phyloP scores from a whole-genome alignment of 805 yeast genomes.

The Cyberlindnera xylosilytica region DNA sequence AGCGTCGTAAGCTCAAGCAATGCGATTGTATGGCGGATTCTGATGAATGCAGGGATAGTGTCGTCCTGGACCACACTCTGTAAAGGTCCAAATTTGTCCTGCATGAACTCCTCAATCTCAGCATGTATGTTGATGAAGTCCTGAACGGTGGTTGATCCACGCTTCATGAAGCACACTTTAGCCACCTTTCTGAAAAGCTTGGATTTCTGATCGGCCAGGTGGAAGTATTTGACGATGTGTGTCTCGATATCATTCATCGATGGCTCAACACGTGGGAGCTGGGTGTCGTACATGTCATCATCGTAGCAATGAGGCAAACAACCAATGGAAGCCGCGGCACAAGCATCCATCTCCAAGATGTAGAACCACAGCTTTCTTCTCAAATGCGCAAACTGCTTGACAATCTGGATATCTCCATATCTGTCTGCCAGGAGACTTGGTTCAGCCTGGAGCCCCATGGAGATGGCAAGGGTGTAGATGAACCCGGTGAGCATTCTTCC shows the following conservation, averaged over 20 bases:
- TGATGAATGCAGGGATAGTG: constrained; percentile 8
- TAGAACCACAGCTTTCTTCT: constrained; percentile 28
- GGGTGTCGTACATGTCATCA: constrained; percentile 21
- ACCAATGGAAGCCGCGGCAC: constrained; percentile 14
- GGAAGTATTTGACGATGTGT: constrained; percentile 31
- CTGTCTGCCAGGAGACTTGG: constrained; percentile 33
- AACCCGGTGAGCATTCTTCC: constrained; percentile 44
- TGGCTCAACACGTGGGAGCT: constrained; percentile 32
- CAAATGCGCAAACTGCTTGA: constrained; percentile 6
- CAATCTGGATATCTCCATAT: constrained; percentile 30
- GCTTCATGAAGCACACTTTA: constrained; percentile 30
- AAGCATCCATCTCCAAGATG: constrained; percentile 25
- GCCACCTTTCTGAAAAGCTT: constrained; percentile 30
- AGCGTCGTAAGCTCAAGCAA: constrained; percentile 27
- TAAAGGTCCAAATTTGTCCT: constrained; percentile 25
- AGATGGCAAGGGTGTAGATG: constrained; percentile 48
- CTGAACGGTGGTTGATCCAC: constrained; percentile 31
- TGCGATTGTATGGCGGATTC: constrained; percentile 21
- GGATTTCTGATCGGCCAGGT: constrained; percentile 31
- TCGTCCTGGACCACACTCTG: constrained; percentile 11
- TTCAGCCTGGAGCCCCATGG: constrained; percentile 56
- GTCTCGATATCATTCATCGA: constrained; percentile 36
- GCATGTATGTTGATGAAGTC: constrained; percentile 30
- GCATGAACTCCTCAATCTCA: constrained; percentile 32
- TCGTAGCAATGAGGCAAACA: constrained; percentile 17